Base-by-base conservation (phyloP, 371 early-diverging fungal genomes). In the Actinomucor elegans region DNA sequence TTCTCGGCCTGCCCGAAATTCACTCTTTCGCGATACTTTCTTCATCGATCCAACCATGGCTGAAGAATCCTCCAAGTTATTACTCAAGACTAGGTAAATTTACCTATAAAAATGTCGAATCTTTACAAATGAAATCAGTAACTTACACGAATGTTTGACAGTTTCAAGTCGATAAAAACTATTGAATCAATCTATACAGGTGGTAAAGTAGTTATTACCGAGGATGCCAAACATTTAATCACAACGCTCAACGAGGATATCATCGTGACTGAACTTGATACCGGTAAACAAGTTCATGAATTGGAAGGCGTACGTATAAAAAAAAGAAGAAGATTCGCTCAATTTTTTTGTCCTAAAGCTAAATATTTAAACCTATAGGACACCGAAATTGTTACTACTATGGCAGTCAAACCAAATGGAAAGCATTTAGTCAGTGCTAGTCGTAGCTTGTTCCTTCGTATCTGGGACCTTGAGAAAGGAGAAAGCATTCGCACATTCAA, bases 131-230 rank as follows among this genome's bases (percentile, higher is more conserved):
- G 0, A 28, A 4, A 2, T 26, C 12, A 3, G 6, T 5, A n/a
- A 26, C n/a, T 23, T 11, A 7, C 6, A 21, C n/a, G 4, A 42
- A 21, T 20, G 21, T 11, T 10, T 9, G 17, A 47, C 36, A 92
- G 92, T 64, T 90, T 87, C 74, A 86, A 88, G 50, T 78, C 85
- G 33, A 76, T 83, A 46, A 79, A 81, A 64, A 86, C 88, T 33
- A 90, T 95, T 66, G 93, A 94, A 62, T 89, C 94, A 36, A 85
- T 96, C 41, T 97, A 92, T 67, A 93, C 95, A n/a, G 96, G 96
- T 59, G 96, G 96, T 34, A 86, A 91, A 61, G 91, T 88, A 5
- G 81, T 67, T 29, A 67, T 93, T 27, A 79, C 86, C 23, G 54
- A 77, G n/a, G 89, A 90, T 66, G 90, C 86, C 50, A 62, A 79